A percentile compares a stretch with the other conserved stretches of the same genome.
These are phyloP conservation scores for Candida caryicola DNA, from an alignment of 805 yeast genomes.

Conservation along the genomic window DNA sequence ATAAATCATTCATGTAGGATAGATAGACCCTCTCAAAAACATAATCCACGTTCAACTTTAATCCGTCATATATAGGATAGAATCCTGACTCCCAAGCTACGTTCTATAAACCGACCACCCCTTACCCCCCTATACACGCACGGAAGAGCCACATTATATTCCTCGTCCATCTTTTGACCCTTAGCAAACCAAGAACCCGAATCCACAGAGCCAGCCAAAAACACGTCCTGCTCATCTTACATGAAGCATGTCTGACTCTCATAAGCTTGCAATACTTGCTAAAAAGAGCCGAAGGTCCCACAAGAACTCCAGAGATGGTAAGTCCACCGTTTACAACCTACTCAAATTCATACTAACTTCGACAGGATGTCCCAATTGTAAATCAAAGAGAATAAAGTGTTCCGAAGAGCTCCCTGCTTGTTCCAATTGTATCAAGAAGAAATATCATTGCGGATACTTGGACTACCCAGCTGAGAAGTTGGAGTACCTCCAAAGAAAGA, in stretches of 20 bases:
- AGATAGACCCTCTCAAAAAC: too few species aligned
- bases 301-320: slow-evolving; percentile 26
- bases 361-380: slow-evolving; percentile 42
- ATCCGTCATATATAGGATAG: too few species aligned
- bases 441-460: slow-evolving; percentile 39
- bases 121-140: too few species aligned
- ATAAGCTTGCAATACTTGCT: slow-evolving; percentile 6
- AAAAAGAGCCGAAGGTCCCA: slow-evolving; percentile 25
- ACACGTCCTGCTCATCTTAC: too few species aligned
- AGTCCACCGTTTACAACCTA: slow-evolving; percentile 1
- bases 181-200: too few species aligned
- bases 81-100: too few species aligned
- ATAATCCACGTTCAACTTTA: too few species aligned
- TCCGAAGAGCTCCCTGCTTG: slow-evolving; percentile 43
- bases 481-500: slow-evolving; percentile 33
- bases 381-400: slow-evolving; percentile 42
- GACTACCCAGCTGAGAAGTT: slow-evolving; percentile 40
- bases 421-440: slow-evolving; percentile 35
- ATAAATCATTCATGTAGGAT: too few species aligned
- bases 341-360: slow-evolving; percentile 8
- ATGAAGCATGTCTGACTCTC: slow-evolving; percentile 5
- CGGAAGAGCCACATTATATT: too few species aligned
- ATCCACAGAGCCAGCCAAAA: too few species aligned
- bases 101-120: too few species aligned
- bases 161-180: too few species aligned